Percentiles rank a stretch among this genome's conserved stretches.
Evolutionary conservation across 2,329 filamentous ascomycete species (phyloP).

Genomic region (Pyrenochaeta sp.): DNA sequence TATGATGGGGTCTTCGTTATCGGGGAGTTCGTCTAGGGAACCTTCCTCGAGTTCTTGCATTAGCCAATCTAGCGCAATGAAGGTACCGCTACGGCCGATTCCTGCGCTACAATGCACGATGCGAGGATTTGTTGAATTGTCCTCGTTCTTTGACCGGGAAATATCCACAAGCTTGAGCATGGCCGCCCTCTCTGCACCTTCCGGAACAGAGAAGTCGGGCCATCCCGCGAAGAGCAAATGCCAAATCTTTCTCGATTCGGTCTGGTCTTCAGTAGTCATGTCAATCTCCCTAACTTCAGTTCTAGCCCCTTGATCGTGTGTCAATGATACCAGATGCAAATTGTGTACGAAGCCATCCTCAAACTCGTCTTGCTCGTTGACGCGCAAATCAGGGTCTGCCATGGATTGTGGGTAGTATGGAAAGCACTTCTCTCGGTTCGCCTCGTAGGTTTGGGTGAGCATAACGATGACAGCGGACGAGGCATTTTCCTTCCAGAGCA

Average conservation of each 20-base stretch:
- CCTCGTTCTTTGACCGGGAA: conserved; percentile 65
- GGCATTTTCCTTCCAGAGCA: conserved; percentile 86
- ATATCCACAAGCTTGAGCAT: conserved; percentile 75
- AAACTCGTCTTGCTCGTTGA: conserved; percentile 71
- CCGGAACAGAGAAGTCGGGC: conserved; percentile 89
- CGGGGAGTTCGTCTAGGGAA: conserved; percentile 61
- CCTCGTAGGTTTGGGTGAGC: conserved; percentile 88
- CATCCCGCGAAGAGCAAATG: conserved; percentile 87
- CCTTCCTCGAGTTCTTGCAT: conserved; percentile 81
- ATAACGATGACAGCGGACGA: conserved; percentile 81
- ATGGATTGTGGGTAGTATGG: conserved; percentile 76
- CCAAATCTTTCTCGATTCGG: conserved; percentile 72
- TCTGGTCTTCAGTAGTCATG: conserved; percentile 53
- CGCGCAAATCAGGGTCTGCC: conserved; percentile 51
- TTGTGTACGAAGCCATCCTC: conserved; percentile 71
- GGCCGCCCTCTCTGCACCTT: conserved; percentile 69
- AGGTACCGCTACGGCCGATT: conserved; percentile 92
- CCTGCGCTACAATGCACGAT: conserved; percentile 80
- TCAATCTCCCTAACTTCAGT: conserved; percentile 78
- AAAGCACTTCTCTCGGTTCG: conserved; percentile 80
- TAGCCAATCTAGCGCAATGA: conserved; percentile 94
- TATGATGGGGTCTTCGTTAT: conserved; percentile 72
- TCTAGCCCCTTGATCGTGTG: conserved; percentile 63
- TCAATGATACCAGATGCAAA: conserved; percentile 66
- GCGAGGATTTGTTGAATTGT: conserved; percentile 67